Evolutionary conservation across 2,329 filamentous ascomycete species (phyloP).

Genomic region (Didymellaceae sp.): DNA sequence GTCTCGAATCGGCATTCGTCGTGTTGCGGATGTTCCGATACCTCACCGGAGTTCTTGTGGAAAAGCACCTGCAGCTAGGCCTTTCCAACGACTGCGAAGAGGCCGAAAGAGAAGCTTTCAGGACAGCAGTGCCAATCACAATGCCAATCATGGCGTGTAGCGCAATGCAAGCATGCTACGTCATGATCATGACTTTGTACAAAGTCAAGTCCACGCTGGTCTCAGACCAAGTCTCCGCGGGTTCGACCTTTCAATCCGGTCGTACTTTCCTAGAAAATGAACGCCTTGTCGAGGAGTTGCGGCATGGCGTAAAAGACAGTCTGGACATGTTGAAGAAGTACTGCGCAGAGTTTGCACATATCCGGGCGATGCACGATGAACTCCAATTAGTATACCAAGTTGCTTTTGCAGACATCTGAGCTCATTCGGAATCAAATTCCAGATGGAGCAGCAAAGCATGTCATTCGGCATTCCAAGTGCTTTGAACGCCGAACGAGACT

Average conservation of each 20-base stretch:
- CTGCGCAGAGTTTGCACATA: not conserved
- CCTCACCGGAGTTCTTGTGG: conserved; percentile 1
- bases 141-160: conserved; percentile 13
- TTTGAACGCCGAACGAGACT: not conserved
- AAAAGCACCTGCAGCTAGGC: not conserved
- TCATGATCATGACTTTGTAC: conserved; percentile 15
- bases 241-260: not conserved
- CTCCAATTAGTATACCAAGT: conserved; percentile 8
- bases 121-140: not conserved
- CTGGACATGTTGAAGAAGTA: conserved; percentile 9
- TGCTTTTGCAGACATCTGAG: conserved; percentile 8
- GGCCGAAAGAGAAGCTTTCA: not conserved
- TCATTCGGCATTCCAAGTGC: not conserved
- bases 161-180: conserved; percentile 15
- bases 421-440: not conserved
- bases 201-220: conserved; percentile 4
- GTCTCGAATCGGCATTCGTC: conserved; percentile 10
- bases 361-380: conserved; percentile 11
- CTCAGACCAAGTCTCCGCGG: not conserved
- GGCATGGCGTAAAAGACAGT: conserved; percentile 11
- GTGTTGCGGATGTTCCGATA: conserved; percentile 14
- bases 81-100: not conserved
- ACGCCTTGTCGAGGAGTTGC: conserved; percentile 11
- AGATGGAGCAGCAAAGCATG: not conserved
- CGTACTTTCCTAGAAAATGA: conserved; percentile 2